Percentiles rank a stretch among this genome's conserved stretches.
These are phyloP conservation scores for Acrocalymma vagum DNA, from an alignment of 2,329 filamentous ascomycete species.

Conservation along the genomic window DNA sequence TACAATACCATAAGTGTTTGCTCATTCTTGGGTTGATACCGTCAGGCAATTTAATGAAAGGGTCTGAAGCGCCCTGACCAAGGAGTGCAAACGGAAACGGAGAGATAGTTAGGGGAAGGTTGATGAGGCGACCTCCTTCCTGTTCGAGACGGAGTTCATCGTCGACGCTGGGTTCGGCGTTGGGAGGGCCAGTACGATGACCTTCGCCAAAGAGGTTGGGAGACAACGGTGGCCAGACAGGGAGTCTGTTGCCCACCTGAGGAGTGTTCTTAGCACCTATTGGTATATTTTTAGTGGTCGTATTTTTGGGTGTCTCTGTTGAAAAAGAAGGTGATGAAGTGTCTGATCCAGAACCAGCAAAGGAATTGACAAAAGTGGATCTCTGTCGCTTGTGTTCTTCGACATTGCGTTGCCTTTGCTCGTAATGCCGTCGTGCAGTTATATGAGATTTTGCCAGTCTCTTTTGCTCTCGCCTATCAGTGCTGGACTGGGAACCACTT, in stretches of 20 bases:
- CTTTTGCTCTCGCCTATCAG: neutral
- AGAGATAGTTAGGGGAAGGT: neutral
- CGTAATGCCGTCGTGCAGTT: slow-evolving; percentile 1
- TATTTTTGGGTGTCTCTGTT: too few relatives aligned
- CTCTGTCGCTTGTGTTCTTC: neutral
- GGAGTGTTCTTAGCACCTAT: too few relatives aligned
- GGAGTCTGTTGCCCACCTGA: too few relatives aligned
- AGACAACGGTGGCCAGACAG: too few relatives aligned
- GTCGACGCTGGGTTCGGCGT: neutral
- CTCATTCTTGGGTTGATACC: neutral
- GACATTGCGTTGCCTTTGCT: slow-evolving; percentile 3
- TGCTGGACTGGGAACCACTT: neutral
- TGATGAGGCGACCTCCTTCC: neutral
- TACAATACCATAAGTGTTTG: slow-evolving; percentile 3
- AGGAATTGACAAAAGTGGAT: too few relatives aligned
- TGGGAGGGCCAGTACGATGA: too few relatives aligned
- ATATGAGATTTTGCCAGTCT: slow-evolving; percentile 4
- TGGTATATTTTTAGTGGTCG: too few relatives aligned
- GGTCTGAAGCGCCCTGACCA: neutral
- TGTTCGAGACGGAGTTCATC: neutral
- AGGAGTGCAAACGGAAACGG: neutral
- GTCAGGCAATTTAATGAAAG: slow-evolving; percentile 1
- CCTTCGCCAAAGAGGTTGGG: too few relatives aligned
- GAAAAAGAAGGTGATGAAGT: too few relatives aligned
- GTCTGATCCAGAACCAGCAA: too few relatives aligned